Percentiles rank a stretch among this genome's conserved stretches.
phyloP scores from a whole-genome alignment of 1,284 basidiomycete genomes.

The Flammula alnicola region DNA sequence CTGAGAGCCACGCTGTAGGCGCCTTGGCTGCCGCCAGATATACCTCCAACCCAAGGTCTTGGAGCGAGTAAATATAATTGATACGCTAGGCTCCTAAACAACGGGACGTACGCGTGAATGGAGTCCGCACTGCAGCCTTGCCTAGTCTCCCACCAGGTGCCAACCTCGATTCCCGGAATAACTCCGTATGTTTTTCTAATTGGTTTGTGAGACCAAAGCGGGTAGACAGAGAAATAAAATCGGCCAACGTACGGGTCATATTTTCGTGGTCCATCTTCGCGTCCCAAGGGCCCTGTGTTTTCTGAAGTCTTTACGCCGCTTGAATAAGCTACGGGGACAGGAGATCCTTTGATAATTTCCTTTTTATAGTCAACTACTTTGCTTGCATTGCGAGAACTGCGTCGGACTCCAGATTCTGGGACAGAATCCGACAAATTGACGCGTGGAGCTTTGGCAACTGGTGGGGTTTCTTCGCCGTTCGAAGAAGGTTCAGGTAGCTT shows the following conservation, averaged over 20 bases:
- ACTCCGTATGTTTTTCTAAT: slow-evolving; percentile 61
- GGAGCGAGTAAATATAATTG: slow-evolving; percentile 1
- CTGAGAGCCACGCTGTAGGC: slow-evolving; percentile 82
- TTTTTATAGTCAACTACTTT: slow-evolving; percentile 60
- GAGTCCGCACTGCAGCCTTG: slow-evolving; percentile 72
- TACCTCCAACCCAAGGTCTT: slow-evolving; percentile 81
- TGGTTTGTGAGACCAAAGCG: no score
- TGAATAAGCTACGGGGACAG: slow-evolving; percentile 41
- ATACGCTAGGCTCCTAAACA: not conserved
- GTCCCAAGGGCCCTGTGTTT: slow-evolving; percentile 42
- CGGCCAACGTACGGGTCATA: slow-evolving; percentile 72
- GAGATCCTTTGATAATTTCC: slow-evolving; percentile 37
- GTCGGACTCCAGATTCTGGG: slow-evolving; percentile 43
- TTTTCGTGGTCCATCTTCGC: slow-evolving; percentile 45
- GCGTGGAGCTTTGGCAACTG: slow-evolving; percentile 34
- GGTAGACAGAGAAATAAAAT: no score
- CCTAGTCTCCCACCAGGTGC: slow-evolving; percentile 80
- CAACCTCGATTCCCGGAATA: slow-evolving; percentile 77
- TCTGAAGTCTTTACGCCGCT: slow-evolving; percentile 39
- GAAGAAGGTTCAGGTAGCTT: slow-evolving; percentile 21
- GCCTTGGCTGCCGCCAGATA: slow-evolving; percentile 66
- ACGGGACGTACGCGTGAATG: slow-evolving; percentile 68
- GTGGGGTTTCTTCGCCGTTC: slow-evolving; percentile 23
- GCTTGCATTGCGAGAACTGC: slow-evolving; percentile 67
- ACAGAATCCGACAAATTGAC: slow-evolving; percentile 27